Conservation (phyloP, 805 yeast species). For the Sugiyamaella valdiviana region DNA sequence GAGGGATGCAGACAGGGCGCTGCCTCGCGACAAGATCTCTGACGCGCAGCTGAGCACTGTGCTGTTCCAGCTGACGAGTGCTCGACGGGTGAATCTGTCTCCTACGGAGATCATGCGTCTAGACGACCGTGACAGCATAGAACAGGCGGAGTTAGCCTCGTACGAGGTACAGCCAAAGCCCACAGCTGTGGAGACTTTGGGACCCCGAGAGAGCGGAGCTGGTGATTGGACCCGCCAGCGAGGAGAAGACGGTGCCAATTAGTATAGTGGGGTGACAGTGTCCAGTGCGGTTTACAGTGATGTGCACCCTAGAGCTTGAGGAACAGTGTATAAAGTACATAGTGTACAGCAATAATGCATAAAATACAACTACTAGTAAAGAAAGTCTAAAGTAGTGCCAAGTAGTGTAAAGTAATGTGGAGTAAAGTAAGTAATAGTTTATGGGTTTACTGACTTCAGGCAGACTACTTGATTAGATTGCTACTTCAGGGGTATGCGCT, state of each 20-base stretch:
- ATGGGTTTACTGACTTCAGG: too few species aligned
- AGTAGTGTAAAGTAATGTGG: too few species aligned
- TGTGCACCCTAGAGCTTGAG: too few species aligned
- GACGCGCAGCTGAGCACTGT: constrained; percentile 37
- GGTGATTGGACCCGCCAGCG: constrained; percentile 68
- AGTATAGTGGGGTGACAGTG: too few species aligned
- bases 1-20: constrained; percentile 34
- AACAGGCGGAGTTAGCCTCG: constrained; percentile 26
- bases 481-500: too few species aligned
- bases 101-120: constrained; percentile 37
- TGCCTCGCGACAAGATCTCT: constrained; percentile 43
- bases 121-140: constrained; percentile 32
- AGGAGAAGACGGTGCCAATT: constrained; percentile 61
- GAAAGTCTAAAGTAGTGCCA: too few species aligned
- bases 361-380: too few species aligned
- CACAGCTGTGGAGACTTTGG: constrained; percentile 15
- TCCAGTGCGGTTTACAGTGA: too few species aligned
- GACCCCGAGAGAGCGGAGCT: constrained; percentile 71
- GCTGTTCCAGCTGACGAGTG: constrained; percentile 35
- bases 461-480: too few species aligned
- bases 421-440: too few species aligned
- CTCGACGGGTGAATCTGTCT: constrained; percentile 28
- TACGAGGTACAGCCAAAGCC: constrained; percentile 4
- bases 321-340: too few species aligned
- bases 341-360: too few species aligned